Evolutionary conservation across 2,329 filamentous ascomycete genomes (phyloP).

Genomic region (Mollisia scopiformis): DNA sequence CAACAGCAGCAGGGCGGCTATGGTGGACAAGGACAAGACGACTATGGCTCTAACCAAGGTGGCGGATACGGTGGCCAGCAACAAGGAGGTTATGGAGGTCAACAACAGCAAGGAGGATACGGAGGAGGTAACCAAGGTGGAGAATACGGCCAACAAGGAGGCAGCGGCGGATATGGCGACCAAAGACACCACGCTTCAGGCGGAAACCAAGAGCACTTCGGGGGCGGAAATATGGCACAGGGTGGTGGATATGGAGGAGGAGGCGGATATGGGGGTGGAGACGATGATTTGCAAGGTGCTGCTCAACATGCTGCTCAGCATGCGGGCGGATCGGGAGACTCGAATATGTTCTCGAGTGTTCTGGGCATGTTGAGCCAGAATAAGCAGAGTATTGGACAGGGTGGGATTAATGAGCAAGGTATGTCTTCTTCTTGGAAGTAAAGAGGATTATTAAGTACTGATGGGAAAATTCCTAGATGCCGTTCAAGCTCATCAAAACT

Average conservation of each 20-base stretch:
- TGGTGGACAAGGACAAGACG: constrained; percentile 13
- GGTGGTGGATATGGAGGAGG: constrained; percentile 26
- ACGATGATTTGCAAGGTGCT: constrained; percentile 57
- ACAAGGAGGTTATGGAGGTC: constrained; percentile 23
- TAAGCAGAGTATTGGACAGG: constrained; percentile 48
- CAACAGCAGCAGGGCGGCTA: constrained; percentile 19
- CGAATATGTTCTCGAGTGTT: constrained; percentile 56
- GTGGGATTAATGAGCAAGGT: constrained; percentile 61
- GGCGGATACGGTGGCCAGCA: constrained; percentile 17
- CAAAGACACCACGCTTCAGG: background rate
- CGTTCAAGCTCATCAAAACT: constrained; percentile 74
- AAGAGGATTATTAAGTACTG: background rate
- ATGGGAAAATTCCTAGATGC: constrained; percentile 52
- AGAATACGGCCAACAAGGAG: constrained; percentile 10
- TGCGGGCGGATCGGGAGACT: constrained; percentile 51
- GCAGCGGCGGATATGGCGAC: background rate
- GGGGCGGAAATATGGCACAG: constrained; percentile 21
- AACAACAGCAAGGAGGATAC: constrained; percentile 10
- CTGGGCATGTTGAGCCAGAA: constrained; percentile 57
- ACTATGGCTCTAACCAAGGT: constrained; percentile 20
- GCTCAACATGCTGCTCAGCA: constrained; percentile 57
- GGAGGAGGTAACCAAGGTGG: constrained; percentile 11
- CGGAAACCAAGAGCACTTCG: constrained; percentile 9
- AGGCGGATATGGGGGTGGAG: constrained; percentile 39
- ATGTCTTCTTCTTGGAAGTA: constrained; percentile 3